These are phyloP conservation scores for Heritiera littoralis DNA, from an alignment of 345 rosid genomes.

Conservation along the genomic window DNA sequence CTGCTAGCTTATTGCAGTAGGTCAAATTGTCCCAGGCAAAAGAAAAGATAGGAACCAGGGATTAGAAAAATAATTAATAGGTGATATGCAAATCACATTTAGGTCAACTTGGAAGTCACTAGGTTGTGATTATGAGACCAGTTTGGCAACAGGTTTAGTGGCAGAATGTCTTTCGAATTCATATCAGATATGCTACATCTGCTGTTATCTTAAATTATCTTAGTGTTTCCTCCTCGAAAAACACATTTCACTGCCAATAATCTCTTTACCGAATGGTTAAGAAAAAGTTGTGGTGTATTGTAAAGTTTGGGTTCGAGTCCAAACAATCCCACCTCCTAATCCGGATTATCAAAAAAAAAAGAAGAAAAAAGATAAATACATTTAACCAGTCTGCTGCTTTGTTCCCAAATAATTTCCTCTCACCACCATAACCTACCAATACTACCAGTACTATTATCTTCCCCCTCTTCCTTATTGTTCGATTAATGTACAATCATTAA, in stretches of 20 bases:
- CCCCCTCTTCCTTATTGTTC: neutral
- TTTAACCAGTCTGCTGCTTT: neutral
- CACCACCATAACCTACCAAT: conserved; percentile 12
- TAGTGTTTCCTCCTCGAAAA: neutral
- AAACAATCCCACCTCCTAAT: no score
- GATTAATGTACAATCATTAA: neutral
- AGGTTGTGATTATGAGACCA: neutral
- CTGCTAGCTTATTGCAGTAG: conserved; percentile 22
- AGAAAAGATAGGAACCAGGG: conserved; percentile 1
- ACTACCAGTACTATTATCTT: neutral
- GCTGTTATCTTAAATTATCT: conserved; percentile 1
- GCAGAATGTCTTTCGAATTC: neutral
- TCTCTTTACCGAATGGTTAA: no score
- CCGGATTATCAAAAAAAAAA: no score
- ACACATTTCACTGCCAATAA: neutral
- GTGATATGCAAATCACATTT: neutral
- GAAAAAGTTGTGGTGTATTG: no score
- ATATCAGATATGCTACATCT: neutral
- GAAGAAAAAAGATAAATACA: no score
- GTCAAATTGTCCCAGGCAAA: conserved; percentile 22
- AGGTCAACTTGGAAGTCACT: conserved; percentile 4
- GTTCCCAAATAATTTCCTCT: neutral
- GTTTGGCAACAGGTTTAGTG: neutral
- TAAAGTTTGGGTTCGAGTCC: no score
- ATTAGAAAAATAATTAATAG: conserved; percentile 2